phyloP scores from a whole-genome alignment of 176 grass and related monocot species.

The Aegilops umbellulata region DNA sequence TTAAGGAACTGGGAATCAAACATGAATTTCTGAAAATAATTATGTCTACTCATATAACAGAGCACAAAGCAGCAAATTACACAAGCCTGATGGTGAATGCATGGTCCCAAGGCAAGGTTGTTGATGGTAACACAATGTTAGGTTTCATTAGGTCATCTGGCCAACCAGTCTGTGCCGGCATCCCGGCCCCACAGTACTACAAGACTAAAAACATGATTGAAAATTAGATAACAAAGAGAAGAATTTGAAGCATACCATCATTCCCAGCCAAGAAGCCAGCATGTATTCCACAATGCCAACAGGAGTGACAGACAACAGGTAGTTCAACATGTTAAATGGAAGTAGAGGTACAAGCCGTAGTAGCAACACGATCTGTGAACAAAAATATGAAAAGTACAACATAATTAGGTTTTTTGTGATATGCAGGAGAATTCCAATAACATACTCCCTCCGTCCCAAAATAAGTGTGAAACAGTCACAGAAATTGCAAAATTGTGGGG shows the following conservation, averaged over 20 bases:
- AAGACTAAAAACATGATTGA: not conserved
- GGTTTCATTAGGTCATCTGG: not conserved
- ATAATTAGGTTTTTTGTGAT: constrained; percentile 2
- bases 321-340: constrained; percentile 99
- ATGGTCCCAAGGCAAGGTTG: not conserved
- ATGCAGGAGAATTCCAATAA: not conserved
- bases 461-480: not conserved
- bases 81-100: not conserved
- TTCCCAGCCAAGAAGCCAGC: constrained; percentile 96
- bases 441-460: no score
- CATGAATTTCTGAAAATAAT: not conserved
- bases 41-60: not conserved
- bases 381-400: constrained; percentile 22
- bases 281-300: constrained; percentile 97
- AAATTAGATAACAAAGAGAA: constrained; percentile 9
- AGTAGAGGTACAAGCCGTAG: constrained; percentile 95
- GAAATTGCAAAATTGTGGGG: not conserved
- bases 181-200: not conserved
- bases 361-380: constrained; percentile 78
- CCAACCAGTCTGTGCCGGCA: not conserved
- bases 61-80: constrained; percentile 2
- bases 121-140: not conserved
- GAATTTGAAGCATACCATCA: constrained; percentile 78
- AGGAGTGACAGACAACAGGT: constrained; percentile 98
- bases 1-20: not conserved